Evolutionary conservation across 2,329 filamentous ascomycete species (phyloP), one percentile per base, ranked within the genome.

Genomic region (Graphiopsis chlorocephala): DNA sequence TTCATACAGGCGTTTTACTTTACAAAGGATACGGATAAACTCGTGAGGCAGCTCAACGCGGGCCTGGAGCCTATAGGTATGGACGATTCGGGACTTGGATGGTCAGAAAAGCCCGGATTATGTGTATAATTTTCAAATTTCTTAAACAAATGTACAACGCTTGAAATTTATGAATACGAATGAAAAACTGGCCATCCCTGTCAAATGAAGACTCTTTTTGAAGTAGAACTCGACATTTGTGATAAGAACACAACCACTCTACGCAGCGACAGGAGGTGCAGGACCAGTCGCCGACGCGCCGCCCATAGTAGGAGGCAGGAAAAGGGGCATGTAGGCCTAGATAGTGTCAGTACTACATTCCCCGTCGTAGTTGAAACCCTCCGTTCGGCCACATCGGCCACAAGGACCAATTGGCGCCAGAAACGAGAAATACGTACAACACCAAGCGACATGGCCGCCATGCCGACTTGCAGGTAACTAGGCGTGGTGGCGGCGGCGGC

Each of bases 401-500:
- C 15, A 11, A 1, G 23, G 14, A 17, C 47, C 12, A 17, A 11
- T 15, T 15, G 23, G 23, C 17, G 5, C 14, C 14, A 11, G 28
- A 25, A 26, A 2, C 4, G 12, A 8, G 20, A 17, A 26, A 14
- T n/a, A 78, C 79, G 72, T 74, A 81, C 80, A 56, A 83, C 80
- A 33, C 76, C 72, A 42, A 83, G 72, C 29, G 80, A 80, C 77
- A 83, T 78, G 66, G 79, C 75, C 23, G 91, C 87, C 90, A 96
- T 95, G 77, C 88, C 85, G 64, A 95, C 87, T 64, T 88, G 88
- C 78, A 95, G 89, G 75, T 87, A 88, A 61, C 83, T 86, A 2
- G 93, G 92, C 5, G 91, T 93, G 53, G 83, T 80, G 28, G 86
- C 79, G 65, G 80, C 88, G 76, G 86, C 88, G 78, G 83, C 85